A percentile compares a stretch with the other conserved stretches of the same genome.
Evolutionary conservation across 768 basidiomycete species (phyloP).

Genomic region (Psilocybe tampanensis): DNA sequence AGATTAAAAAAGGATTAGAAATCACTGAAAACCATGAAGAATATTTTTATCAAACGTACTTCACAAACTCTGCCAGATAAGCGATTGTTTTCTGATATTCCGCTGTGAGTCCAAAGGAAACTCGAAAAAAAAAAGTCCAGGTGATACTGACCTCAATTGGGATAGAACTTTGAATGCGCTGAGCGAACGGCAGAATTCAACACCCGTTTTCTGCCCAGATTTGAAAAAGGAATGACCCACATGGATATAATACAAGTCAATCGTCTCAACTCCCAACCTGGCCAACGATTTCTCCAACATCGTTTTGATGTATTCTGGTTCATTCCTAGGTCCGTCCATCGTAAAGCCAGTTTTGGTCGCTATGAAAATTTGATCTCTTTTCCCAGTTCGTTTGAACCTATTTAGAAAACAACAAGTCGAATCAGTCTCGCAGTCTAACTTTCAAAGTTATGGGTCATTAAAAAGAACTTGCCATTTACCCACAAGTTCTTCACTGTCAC

Average conservation of each 20-base stretch:
- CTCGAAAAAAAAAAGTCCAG: too few species aligned
- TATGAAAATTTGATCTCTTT: constrained; percentile 56
- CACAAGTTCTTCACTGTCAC: constrained; percentile 43
- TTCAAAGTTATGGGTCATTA: too few species aligned
- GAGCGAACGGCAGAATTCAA: neutral
- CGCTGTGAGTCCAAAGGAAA: too few species aligned
- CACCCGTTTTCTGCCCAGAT: neutral
- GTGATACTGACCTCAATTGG: constrained; percentile 46
- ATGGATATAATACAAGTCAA: constrained; percentile 53
- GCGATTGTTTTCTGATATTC: constrained; percentile 44
- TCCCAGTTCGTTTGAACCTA: constrained; percentile 55
- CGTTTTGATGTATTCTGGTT: constrained; percentile 40
- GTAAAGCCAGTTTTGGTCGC: constrained; percentile 51
- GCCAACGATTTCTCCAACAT: constrained; percentile 41
- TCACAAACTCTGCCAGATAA: constrained; percentile 54
- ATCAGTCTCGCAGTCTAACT: neutral
- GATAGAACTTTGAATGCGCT: constrained; percentile 39
- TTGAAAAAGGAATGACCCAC: constrained; percentile 18
- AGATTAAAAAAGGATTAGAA: neutral
- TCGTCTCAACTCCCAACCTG: constrained; percentile 39
- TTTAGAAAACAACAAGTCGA: neutral
- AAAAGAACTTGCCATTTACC: constrained; percentile 28
- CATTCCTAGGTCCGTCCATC: constrained; percentile 23
- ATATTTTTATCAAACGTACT: constrained; percentile 32
- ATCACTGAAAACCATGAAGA: neutral